Percentiles rank a stretch among this genome's conserved stretches.
These are phyloP conservation scores for Asterophora parasitica DNA, from an alignment of 768 basidiomycete species.

Conservation along the genomic window DNA sequence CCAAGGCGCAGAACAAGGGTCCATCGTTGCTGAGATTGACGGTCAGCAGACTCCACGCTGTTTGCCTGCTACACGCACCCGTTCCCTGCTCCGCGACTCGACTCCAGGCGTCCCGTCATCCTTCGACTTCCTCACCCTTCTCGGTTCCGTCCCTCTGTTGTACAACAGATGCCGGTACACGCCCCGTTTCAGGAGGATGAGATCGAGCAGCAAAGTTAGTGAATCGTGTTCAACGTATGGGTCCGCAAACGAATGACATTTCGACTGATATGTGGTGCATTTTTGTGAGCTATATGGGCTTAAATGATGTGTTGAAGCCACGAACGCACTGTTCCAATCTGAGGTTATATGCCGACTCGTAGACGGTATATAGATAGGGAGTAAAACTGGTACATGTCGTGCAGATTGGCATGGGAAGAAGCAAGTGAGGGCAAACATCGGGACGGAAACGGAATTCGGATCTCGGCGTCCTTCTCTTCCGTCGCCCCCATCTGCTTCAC, in stretches of 20 bases:
- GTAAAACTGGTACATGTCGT: slow-evolving; percentile 66
- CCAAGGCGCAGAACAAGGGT: slow-evolving; percentile 56
- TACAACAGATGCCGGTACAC: slow-evolving; percentile 81
- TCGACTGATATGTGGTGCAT: slow-evolving; percentile 33
- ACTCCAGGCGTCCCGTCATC: slow-evolving; percentile 6
- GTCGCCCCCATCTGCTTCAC: too few relatives aligned
- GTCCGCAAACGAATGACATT: slow-evolving; percentile 69
- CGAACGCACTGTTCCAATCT: slow-evolving; percentile 81
- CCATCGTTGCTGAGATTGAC: slow-evolving; percentile 48
- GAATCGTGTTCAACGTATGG: slow-evolving; percentile 85
- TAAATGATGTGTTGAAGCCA: slow-evolving; percentile 15
- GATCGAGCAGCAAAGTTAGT: slow-evolving; percentile 68
- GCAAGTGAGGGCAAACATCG: too few relatives aligned
- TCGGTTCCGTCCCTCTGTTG: slow-evolving; percentile 68
- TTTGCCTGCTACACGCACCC: slow-evolving; percentile 14
- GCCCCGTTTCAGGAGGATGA: slow-evolving; percentile 76
- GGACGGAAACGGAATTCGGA: too few relatives aligned
- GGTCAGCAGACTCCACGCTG: slow-evolving; percentile 19
- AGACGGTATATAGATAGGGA: slow-evolving; percentile 74
- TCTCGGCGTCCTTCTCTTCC: too few relatives aligned
- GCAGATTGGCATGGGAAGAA: slow-evolving; percentile 45
- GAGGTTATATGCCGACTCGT: slow-evolving; percentile 72
- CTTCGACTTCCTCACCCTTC: slow-evolving; percentile 30
- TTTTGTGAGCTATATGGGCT: background rate
- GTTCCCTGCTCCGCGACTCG: slow-evolving; percentile 1